Evolutionary conservation across 305 asterid species (phyloP).

Genomic region (Nicotiana rustica): DNA sequence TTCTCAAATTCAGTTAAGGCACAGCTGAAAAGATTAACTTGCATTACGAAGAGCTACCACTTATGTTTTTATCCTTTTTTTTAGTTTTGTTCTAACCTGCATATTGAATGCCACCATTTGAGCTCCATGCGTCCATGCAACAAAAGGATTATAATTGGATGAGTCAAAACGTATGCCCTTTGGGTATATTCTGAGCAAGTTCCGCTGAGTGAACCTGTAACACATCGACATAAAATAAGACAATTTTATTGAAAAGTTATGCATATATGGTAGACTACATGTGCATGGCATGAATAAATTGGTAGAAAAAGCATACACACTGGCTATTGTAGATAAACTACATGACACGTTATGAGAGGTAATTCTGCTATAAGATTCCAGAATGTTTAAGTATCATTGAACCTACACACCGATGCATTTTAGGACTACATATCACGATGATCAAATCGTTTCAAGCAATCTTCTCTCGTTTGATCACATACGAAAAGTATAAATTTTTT

Average conservation of each 20-base stretch:
- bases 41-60: not conserved
- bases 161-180: constrained; percentile 37
- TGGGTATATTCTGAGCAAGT: constrained; percentile 35
- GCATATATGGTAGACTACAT: not conserved
- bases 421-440: not conserved
- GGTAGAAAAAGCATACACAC: not conserved
- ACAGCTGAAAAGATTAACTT: not conserved
- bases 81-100: constrained; percentile 14
- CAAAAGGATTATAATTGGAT: constrained; percentile 34
- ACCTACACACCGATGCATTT: not conserved
- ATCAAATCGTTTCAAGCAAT: not conserved
- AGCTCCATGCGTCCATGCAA: constrained; percentile 38
- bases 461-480: constrained; percentile 7
- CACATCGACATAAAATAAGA: not conserved
- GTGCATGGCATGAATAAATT: constrained; percentile 8
- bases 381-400: constrained; percentile 23
- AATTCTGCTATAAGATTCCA: not conserved
- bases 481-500: not conserved
- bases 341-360: not conserved
- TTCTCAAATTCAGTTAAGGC: not conserved
- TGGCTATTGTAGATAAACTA: constrained; percentile 1
- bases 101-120: constrained; percentile 38
- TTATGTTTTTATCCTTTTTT: not conserved
- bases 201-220: constrained; percentile 38
- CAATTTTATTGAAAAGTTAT: not conserved